phyloP scores from a whole-genome alignment of 768 basidiomycete species.

The Tubosaeta sp. region DNA sequence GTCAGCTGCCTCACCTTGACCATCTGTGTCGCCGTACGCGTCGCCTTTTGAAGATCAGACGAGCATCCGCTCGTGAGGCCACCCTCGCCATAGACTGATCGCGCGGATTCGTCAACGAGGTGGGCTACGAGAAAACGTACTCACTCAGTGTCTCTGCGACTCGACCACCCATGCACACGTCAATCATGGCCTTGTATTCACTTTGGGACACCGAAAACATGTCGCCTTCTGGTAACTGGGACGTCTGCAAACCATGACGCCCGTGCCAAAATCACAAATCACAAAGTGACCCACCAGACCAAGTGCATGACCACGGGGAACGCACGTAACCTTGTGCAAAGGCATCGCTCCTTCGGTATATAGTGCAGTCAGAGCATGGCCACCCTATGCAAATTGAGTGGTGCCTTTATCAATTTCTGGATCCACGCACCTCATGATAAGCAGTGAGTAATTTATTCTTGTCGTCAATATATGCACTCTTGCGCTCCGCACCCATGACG shows the following conservation, averaged over 20 bases:
- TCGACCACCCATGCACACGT: constrained; percentile 91
- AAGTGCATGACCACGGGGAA: constrained; percentile 92
- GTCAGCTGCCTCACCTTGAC: constrained; percentile 61
- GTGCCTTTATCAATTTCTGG: neutral
- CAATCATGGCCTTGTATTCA: constrained; percentile 78
- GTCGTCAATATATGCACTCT: constrained; percentile 82
- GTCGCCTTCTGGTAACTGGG: constrained; percentile 74
- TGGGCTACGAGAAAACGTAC: constrained; percentile 20
- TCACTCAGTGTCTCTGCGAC: constrained; percentile 88
- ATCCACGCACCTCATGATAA: constrained; percentile 78
- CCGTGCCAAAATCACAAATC: constrained; percentile 2
- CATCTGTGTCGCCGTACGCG: constrained; percentile 76
- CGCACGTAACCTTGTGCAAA: constrained; percentile 95
- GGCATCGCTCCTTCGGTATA: constrained; percentile 96
- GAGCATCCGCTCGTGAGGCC: constrained; percentile 90
- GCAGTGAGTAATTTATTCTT: constrained; percentile 88
- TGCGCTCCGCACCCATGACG: constrained; percentile 94
- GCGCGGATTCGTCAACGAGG: constrained; percentile 2
- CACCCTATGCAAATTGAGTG: constrained; percentile 50
- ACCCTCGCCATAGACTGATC: constrained; percentile 78
- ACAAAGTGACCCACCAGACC: constrained; percentile 59
- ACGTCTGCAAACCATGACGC: constrained; percentile 46
- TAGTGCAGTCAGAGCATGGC: constrained; percentile 90
- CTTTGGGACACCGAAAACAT: constrained; percentile 64
- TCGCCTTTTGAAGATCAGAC: constrained; percentile 81